Evolutionary conservation across 2,329 filamentous ascomycete genomes (phyloP).

Genomic region (Aspergillus fijiensis): DNA sequence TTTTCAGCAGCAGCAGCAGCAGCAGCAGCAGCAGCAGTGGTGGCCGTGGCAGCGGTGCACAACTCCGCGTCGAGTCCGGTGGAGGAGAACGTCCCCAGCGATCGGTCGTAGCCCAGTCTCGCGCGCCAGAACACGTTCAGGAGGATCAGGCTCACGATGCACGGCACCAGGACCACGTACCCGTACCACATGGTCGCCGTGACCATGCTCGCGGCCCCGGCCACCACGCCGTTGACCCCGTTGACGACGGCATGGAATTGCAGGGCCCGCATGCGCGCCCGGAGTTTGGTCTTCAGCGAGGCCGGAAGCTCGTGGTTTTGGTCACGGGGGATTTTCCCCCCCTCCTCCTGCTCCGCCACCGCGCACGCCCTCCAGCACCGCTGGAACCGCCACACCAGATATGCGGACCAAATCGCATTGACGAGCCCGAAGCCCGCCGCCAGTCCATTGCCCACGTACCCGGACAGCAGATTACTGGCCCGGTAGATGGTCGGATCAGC

Average conservation of each 20-base stretch:
- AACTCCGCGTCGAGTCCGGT: background rate
- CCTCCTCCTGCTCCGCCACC: slow-evolving; percentile 8
- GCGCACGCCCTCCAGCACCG: slow-evolving; percentile 36
- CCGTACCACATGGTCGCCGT: slow-evolving; percentile 55
- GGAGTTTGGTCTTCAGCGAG: background rate
- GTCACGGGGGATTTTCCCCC: slow-evolving; percentile 10
- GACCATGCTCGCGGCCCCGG: slow-evolving; percentile 52
- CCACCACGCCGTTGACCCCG: slow-evolving; percentile 48
- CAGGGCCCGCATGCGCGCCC: slow-evolving; percentile 40
- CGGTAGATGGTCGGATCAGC: slow-evolving; percentile 43
- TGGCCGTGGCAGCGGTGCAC: background rate
- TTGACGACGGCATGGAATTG: slow-evolving; percentile 49
- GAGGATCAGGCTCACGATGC: slow-evolving; percentile 48
- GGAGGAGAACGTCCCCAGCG: slow-evolving; percentile 14
- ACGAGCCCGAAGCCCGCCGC: slow-evolving; percentile 51
- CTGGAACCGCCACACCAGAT: slow-evolving; percentile 45
- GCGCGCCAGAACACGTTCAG: slow-evolving; percentile 53
- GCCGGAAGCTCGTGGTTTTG: slow-evolving; percentile 4
- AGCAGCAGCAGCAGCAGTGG: too few species aligned
- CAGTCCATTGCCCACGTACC: slow-evolving; percentile 56
- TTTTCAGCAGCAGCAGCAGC: too few species aligned
- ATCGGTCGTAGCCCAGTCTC: slow-evolving; percentile 49
- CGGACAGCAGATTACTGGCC: slow-evolving; percentile 55
- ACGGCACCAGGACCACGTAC: slow-evolving; percentile 53
- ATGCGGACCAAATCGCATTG: slow-evolving; percentile 51